phyloP scores from a whole-genome alignment of 768 basidiomycete genomes.

The Atractiella rhizophila region DNA sequence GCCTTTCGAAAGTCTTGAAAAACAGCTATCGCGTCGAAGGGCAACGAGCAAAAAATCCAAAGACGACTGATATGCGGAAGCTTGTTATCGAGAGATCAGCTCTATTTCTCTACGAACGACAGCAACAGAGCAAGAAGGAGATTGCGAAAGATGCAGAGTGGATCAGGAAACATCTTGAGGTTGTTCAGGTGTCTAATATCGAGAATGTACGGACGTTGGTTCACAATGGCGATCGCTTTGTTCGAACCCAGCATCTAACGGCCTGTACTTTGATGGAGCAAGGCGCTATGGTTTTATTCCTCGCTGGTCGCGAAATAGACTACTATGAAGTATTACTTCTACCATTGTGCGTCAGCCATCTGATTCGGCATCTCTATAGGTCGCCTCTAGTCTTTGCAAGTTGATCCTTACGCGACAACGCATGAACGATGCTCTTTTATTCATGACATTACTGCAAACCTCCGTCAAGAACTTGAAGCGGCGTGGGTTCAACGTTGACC shows the following conservation, averaged over 20 bases:
- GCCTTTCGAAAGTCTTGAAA: slow-evolving; percentile 43
- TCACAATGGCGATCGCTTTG: slow-evolving; percentile 29
- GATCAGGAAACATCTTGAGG: slow-evolving; percentile 16
- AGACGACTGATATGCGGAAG: slow-evolving; percentile 11
- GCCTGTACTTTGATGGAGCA: slow-evolving; percentile 33
- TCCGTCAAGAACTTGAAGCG: slow-evolving; percentile 55
- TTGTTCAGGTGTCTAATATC: slow-evolving; percentile 28
- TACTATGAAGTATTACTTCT: slow-evolving; percentile 44
- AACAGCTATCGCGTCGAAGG: slow-evolving; percentile 36
- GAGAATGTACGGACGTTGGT: slow-evolving; percentile 32
- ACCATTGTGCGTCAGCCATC: no score
- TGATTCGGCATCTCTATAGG: slow-evolving; percentile 26
- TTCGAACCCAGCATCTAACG: slow-evolving; percentile 41
- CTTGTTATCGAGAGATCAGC: slow-evolving; percentile 39
- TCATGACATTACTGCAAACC: slow-evolving; percentile 83
- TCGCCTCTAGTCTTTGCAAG: slow-evolving; percentile 59
- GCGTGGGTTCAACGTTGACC: slow-evolving; percentile 74
- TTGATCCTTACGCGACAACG: slow-evolving; percentile 51
- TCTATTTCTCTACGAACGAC: slow-evolving; percentile 69
- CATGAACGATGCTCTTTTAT: slow-evolving; percentile 62
- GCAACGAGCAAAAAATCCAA: slow-evolving; percentile 1
- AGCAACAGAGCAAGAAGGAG: slow-evolving; percentile 15
- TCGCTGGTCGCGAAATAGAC: slow-evolving; percentile 40
- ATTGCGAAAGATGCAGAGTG: slow-evolving; percentile 20
- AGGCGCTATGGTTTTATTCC: slow-evolving; percentile 7